Evolutionary conservation across 768 basidiomycete genomes (phyloP), one percentile per base, ranked within the genome.

Genomic region (Agrocybe chaxingu): DNA sequence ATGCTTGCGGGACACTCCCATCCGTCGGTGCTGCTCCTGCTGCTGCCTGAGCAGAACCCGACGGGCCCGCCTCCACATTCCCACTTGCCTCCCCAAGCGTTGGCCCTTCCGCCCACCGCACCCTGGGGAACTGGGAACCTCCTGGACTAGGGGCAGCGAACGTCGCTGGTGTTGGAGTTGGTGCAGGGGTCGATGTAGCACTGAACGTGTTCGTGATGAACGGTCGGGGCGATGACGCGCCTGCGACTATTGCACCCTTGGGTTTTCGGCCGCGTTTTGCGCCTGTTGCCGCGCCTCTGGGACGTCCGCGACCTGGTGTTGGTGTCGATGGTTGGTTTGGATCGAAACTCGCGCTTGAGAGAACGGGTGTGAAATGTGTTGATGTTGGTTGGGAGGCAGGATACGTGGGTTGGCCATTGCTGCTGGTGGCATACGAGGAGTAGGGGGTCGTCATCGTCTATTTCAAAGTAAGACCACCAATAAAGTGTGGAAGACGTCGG

Each of bases 231-330:
- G 67, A 66, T 3, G 57, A 59, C 8, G 69, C 56, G 2, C 63
- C 65, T 30, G 62, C 43, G 9, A 60, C 60, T 16, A 63, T 54
- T 9, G 66, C 67, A 35, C 69, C 73, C 35, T 72, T 72, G 5
- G 78, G 76, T 61, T 80, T 80, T 39, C 73, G 66, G 49, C 76
- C 73, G 36, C 76, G 70, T 64, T 76, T 74, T 47, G 72, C 73
- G 50, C 73, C 73, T 13, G 60, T 63, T 30, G 51, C 49, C 42
- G 64, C 36, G 24, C 70, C 71, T 51, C 70, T 52, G 16, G 66
- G 66, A 30, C 71, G 62, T 29, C 71, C 70, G 7, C 71, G 66
- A 41, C 61, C 56, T 11, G 62, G 61, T 31, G 65, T 65, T 9
- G 65, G 65, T n/a, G 67, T 66, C 5, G 51, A 33, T 24, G 56